Conservation (phyloP, 352 stramenopile genomes). For the Achlya hypogyna region DNA sequence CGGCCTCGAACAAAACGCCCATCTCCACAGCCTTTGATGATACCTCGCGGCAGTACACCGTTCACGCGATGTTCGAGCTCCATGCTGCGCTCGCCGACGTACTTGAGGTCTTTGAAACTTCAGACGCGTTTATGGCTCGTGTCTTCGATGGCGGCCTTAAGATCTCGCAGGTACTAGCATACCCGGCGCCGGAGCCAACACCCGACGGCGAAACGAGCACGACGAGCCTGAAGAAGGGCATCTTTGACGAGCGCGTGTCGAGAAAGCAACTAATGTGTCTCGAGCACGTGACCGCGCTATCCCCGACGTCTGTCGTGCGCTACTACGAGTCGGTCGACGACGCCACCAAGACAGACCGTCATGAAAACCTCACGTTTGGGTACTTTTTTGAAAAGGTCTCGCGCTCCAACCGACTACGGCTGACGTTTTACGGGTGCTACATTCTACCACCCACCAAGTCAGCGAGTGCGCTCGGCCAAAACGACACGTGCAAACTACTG, state of each 20-base stretch:
- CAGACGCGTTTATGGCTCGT: not conserved
- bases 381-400: not conserved
- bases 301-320: not conserved
- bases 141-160: not conserved
- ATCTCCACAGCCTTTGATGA: not conserved
- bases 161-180: no score
- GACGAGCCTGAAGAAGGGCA: not conserved
- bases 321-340: constrained; percentile 5
- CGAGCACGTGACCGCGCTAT: not conserved
- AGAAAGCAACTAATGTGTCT: constrained; percentile 6
- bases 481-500: not conserved
- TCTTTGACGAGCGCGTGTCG: not conserved
- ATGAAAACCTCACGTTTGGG: constrained; percentile 11
- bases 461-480: not conserved
- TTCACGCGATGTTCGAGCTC: not conserved
- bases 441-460: not conserved
- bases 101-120: not conserved
- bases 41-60: not conserved
- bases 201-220: not conserved
- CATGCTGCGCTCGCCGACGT: not conserved
- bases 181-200: no score
- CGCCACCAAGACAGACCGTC: not conserved
- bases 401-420: not conserved
- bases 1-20: not conserved
- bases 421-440: constrained; percentile 7